These are phyloP conservation scores for Claviceps fusiformis DNA, from an alignment of 2,329 filamentous ascomycete species.

Conservation along the genomic window DNA sequence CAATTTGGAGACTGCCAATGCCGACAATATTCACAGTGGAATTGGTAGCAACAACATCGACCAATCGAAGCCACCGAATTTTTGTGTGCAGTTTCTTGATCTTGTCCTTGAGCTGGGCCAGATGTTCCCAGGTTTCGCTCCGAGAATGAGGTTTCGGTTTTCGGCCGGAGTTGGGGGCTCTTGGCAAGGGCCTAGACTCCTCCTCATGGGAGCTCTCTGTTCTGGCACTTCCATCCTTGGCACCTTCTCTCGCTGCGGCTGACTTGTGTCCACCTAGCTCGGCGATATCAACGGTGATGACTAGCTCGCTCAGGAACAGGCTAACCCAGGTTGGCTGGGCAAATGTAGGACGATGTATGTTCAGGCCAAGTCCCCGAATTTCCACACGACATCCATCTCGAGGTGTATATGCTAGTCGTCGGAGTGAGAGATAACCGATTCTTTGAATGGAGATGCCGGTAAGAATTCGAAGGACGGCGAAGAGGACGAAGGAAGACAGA, in stretches of 20 bases:
- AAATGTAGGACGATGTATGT: conserved; percentile 86
- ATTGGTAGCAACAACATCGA: conserved; percentile 77
- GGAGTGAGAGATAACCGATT: conserved; percentile 81
- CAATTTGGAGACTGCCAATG: conserved; percentile 74
- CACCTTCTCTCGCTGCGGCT: conserved; percentile 15
- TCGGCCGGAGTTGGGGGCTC: conserved; percentile 6
- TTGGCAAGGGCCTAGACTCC: conserved; percentile 5
- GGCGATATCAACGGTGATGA: conserved; percentile 66
- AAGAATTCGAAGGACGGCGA: conserved; percentile 81
- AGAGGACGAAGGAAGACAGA: conserved; percentile 81
- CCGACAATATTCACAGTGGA: conserved; percentile 64
- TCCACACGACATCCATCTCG: conserved; percentile 82
- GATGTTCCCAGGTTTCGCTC: conserved; percentile 66
- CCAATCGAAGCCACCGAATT: conserved; percentile 76
- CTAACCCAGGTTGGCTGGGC: conserved; percentile 95
- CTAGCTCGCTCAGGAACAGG: conserved; percentile 73
- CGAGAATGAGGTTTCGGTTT: conserved; percentile 24
- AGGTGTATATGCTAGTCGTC: conserved; percentile 79
- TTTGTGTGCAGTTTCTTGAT: conserved; percentile 78
- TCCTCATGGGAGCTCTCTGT: conserved; percentile 14
- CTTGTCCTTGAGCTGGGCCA: conserved; percentile 68
- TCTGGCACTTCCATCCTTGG: conserved; percentile 12
- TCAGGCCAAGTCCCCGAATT: conserved; percentile 75
- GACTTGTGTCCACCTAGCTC: conserved; percentile 42
- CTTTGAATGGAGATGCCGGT: conserved; percentile 94